These are phyloP conservation scores for Byssothecium circinans DNA, from an alignment of 2,329 filamentous ascomycete genomes.

Conservation along the genomic window DNA sequence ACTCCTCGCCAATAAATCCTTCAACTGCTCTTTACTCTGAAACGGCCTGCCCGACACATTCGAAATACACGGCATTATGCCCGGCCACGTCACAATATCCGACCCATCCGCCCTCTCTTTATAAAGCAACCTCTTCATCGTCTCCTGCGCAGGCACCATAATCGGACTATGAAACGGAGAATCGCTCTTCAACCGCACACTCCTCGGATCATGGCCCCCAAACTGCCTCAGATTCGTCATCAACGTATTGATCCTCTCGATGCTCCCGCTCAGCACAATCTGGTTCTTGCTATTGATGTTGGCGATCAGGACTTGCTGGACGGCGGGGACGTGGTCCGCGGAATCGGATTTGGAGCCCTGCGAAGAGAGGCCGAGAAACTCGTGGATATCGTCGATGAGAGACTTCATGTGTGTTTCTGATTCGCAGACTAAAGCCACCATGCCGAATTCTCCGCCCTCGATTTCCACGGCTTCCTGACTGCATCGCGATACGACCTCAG, in stretches of 20 bases:
- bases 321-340: constrained; percentile 68
- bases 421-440: constrained; percentile 91
- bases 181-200: constrained; percentile 83
- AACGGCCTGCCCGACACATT: constrained; percentile 86
- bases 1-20: constrained; percentile 75
- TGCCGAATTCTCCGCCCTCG: constrained; percentile 83
- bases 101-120: constrained; percentile 58
- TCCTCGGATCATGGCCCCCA: constrained; percentile 85
- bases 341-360: constrained; percentile 69
- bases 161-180: constrained; percentile 89
- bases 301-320: constrained; percentile 85
- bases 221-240: constrained; percentile 86
- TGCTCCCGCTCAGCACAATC: constrained; percentile 87
- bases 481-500: constrained; percentile 80
- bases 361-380: constrained; percentile 72
- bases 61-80: constrained; percentile 74
- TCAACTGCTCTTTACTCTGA: constrained; percentile 69
- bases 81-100: constrained; percentile 75
- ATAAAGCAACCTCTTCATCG: constrained; percentile 70
- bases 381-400: constrained; percentile 73
- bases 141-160: constrained; percentile 79
- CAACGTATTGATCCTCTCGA: constrained; percentile 78
- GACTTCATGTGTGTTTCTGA: constrained; percentile 67
- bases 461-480: constrained; percentile 65
- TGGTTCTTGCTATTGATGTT: constrained; percentile 97